phyloP scores from a whole-genome alignment of 2,329 filamentous ascomycete species.

The Aspergillus novoparasiticus region DNA sequence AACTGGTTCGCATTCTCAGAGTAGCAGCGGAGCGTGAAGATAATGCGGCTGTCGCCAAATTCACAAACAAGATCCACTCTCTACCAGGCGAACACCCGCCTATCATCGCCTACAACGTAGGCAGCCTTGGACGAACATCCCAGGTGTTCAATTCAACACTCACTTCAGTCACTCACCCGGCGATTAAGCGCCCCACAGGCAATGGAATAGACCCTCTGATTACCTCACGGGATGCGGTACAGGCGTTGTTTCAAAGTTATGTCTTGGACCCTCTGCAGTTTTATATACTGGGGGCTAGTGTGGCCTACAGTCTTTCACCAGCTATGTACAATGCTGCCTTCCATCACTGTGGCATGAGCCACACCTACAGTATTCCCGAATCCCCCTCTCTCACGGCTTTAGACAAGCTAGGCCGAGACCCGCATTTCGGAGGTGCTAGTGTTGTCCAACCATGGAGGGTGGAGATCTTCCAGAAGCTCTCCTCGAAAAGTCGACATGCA shows the following conservation, averaged over 20 bases:
- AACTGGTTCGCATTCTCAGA: slow-evolving; percentile 43
- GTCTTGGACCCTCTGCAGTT: slow-evolving; percentile 46
- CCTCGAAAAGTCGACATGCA: slow-evolving; percentile 44
- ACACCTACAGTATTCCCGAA: slow-evolving; percentile 43
- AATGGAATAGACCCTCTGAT: slow-evolving; percentile 37
- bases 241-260: slow-evolving; percentile 44
- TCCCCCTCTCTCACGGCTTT: slow-evolving; percentile 40
- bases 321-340: slow-evolving; percentile 48
- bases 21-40: slow-evolving; percentile 40
- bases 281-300: slow-evolving; percentile 45
- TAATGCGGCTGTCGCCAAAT: slow-evolving; percentile 40
- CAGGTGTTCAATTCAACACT: slow-evolving; percentile 47
- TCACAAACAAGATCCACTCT: slow-evolving; percentile 38
- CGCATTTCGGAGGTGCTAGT: slow-evolving; percentile 45
- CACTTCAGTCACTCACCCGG: slow-evolving; percentile 45
- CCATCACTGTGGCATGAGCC: slow-evolving; percentile 41
- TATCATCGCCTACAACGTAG: slow-evolving; percentile 45
- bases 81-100: slow-evolving; percentile 34
- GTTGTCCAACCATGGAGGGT: slow-evolving; percentile 49
- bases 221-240: slow-evolving; percentile 40
- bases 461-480: slow-evolving; percentile 39
- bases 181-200: slow-evolving; percentile 28
- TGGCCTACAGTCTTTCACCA: slow-evolving; percentile 46
- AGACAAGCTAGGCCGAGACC: slow-evolving; percentile 40
- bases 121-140: slow-evolving; percentile 45